These are phyloP conservation scores for Gleditsia sinensis DNA, from an alignment of 306 rosid genomes.

Conservation along the genomic window DNA sequence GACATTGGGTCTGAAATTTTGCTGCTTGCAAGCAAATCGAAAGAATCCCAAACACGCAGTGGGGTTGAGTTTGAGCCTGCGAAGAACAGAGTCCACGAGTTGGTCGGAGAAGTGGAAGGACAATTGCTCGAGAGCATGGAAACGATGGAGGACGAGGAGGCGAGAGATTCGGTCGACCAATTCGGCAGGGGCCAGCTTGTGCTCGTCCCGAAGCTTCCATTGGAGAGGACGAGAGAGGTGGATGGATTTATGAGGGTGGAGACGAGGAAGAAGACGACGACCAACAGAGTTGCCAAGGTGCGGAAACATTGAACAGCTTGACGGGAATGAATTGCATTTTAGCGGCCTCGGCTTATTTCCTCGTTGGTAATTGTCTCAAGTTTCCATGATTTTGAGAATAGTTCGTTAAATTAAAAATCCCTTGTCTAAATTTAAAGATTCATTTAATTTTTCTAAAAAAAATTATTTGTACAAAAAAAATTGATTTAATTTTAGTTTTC, in stretches of 20 bases:
- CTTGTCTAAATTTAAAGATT: no score
- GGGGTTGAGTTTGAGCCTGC: conserved; percentile 68
- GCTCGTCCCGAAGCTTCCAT: conserved; percentile 70
- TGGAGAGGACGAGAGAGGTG: conserved; percentile 52
- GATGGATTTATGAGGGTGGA: conserved; percentile 30
- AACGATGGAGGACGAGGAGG: conserved; percentile 67
- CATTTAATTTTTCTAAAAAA: no score
- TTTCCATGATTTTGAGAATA: no score
- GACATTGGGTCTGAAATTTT: conserved; percentile 58
- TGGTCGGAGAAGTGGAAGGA: conserved; percentile 60
- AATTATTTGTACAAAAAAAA: no score
- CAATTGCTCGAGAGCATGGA: conserved; percentile 51
- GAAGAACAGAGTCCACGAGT: conserved; percentile 71
- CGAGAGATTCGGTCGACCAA: conserved; percentile 63
- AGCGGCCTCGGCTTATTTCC: no score
- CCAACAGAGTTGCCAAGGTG: conserved; percentile 10
- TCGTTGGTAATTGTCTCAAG: no score
- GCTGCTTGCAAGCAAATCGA: conserved; percentile 54
- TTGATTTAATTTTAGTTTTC: no score
- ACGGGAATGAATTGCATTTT: background rate
- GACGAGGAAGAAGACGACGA: conserved; percentile 19
- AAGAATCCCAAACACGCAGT: conserved; percentile 63
- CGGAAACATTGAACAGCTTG: conserved; percentile 1
- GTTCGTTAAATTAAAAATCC: no score
- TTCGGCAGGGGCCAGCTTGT: conserved; percentile 49